A percentile compares a stretch with the other conserved stretches of the same genome.
These are phyloP conservation scores for Kurtzmaniella quercitrusa DNA, from an alignment of 1,139 yeast genomes.

Conservation along the genomic window DNA sequence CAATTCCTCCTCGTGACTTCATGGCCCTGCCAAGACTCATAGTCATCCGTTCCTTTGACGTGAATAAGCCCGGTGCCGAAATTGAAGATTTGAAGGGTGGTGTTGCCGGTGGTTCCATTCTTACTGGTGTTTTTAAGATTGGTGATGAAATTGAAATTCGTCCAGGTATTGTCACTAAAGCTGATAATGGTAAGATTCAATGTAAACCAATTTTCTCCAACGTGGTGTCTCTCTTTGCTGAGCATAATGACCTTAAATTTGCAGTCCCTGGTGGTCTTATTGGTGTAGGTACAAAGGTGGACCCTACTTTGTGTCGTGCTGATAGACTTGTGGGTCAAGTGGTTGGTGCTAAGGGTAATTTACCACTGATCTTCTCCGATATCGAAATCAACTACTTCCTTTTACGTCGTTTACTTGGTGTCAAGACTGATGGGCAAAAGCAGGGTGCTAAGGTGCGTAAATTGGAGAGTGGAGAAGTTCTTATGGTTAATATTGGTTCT, in stretches of 20 bases:
- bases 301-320: conserved; percentile 98
- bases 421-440: conserved; percentile 96
- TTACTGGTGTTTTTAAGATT: conserved; percentile 92
- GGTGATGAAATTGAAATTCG: conserved; percentile 99
- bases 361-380: conserved; percentile 95
- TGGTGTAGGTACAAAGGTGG: conserved; percentile 99
- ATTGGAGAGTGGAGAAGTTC: conserved; percentile 88
- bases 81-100: conserved; percentile 98
- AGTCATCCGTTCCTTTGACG: conserved; percentile 98
- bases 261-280: conserved; percentile 99
- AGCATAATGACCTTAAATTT: conserved; percentile 93
- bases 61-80: conserved; percentile 98
- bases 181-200: conserved; percentile 86
- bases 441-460: conserved; percentile 93
- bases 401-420: conserved; percentile 95
- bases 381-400: conserved; percentile 96
- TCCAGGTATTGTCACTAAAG: conserved; percentile 98
- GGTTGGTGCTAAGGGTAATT: conserved; percentile 93
- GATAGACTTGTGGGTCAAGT: conserved; percentile 99
- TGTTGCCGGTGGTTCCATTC: conserved; percentile 99
- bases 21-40: conserved; percentile 90
- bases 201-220: conserved; percentile 95
- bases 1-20: conserved; percentile 95
- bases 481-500: conserved; percentile 98
- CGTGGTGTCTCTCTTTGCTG: conserved; percentile 92